Conservation (phyloP, 495 filamentous ascomycete species). For the Aspergillus haitiensis region DNA sequence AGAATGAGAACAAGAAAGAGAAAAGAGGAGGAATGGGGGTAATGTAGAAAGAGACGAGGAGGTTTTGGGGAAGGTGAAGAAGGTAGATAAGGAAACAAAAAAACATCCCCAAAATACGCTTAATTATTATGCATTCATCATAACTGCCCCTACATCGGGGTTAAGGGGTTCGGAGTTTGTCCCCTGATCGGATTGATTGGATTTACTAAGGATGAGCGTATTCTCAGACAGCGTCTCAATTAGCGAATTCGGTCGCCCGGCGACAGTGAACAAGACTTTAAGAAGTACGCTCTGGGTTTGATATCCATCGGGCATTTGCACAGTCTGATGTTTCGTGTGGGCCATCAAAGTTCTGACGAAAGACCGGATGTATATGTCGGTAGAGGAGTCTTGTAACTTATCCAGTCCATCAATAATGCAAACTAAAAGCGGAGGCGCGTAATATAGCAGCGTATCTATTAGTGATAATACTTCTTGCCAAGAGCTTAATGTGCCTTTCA, state of each 20-base stretch:
- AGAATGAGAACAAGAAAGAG: not conserved
- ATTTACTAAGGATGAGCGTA: slow-evolving; percentile 35
- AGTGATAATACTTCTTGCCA: slow-evolving; percentile 46
- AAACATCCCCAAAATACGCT: not conserved
- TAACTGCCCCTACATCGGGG: slow-evolving; percentile 38
- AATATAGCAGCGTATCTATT: slow-evolving; percentile 42
- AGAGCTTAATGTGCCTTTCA: slow-evolving; percentile 40
- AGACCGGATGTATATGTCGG: slow-evolving; percentile 37
- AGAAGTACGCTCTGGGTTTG: slow-evolving; percentile 37
- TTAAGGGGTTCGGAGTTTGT: slow-evolving; percentile 27
- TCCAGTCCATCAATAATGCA: slow-evolving; percentile 47
- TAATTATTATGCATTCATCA: slow-evolving; percentile 43
- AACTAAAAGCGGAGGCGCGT: slow-evolving; percentile 44
- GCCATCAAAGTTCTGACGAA: slow-evolving; percentile 40
- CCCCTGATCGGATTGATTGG: slow-evolving; percentile 26
- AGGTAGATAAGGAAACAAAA: not conserved
- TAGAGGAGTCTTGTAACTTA: slow-evolving; percentile 38
- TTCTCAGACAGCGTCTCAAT: slow-evolving; percentile 44
- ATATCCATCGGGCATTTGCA: slow-evolving; percentile 21
- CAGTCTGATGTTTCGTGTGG: slow-evolving; percentile 37
- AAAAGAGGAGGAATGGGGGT: not conserved
- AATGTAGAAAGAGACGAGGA: not conserved
- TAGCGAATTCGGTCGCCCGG: slow-evolving; percentile 37
- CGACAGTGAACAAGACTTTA: slow-evolving; percentile 46
- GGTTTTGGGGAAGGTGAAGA: no score